These are phyloP conservation scores for Phoma herbarum DNA, from an alignment of 2,329 filamentous ascomycete genomes.

Conservation along the genomic window DNA sequence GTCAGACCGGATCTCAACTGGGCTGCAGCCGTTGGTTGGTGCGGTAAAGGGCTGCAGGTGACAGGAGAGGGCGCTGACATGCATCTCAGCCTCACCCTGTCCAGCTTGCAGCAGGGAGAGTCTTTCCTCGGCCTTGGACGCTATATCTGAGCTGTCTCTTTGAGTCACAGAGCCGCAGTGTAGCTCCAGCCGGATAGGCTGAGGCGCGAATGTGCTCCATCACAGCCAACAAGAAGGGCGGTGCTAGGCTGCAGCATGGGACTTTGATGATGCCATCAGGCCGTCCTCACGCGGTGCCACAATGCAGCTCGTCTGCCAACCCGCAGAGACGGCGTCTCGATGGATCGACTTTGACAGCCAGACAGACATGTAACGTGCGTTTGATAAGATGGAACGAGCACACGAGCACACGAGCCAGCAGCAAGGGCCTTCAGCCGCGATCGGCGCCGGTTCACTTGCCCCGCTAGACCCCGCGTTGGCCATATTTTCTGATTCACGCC, in stretches of 20 bases:
- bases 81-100: conserved; percentile 8
- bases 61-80: conserved; percentile 17
- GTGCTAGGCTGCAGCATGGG: conserved; percentile 12
- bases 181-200: not conserved
- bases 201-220: not conserved
- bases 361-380: conserved; percentile 1
- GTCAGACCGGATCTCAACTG: not conserved
- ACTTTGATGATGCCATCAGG: not conserved
- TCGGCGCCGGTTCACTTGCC: conserved; percentile 6
- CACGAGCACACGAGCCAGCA: not conserved
- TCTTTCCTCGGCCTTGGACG: not conserved
- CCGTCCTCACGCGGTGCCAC: not conserved
- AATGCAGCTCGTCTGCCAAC: not conserved
- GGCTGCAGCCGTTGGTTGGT: conserved; percentile 1
- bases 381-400: not conserved
- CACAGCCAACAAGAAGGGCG: conserved; percentile 9
- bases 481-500: conserved; percentile 14
- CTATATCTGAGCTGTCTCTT: not conserved
- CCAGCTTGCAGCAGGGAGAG: not conserved
- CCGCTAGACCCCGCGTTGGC: conserved; percentile 3
- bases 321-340: not conserved
- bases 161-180: not conserved
- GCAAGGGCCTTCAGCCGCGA: conserved; percentile 5
- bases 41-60: conserved; percentile 15
- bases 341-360: not conserved